Evolutionary conservation across 257 asterid genomes (phyloP).

Genomic region (Scutellaria minor): DNA sequence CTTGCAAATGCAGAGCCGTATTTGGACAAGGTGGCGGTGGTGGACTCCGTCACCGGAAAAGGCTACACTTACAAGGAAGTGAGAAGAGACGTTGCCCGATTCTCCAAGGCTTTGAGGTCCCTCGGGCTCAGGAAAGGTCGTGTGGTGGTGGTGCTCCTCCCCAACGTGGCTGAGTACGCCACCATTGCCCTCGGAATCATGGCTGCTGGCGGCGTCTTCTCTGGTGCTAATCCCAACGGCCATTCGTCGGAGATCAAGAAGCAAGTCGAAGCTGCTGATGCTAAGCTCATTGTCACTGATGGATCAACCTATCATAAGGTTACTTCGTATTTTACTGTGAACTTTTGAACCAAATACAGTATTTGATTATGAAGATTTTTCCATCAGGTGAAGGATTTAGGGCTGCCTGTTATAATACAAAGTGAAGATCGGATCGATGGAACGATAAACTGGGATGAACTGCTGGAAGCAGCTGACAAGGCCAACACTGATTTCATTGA

Average conservation of each 20-base stretch:
- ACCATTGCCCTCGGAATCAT: slow-evolving; percentile 86
- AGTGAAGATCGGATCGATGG: slow-evolving; percentile 78
- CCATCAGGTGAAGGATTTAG: slow-evolving; percentile 77
- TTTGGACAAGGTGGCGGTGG: slow-evolving; percentile 70
- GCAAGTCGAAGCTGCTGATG: slow-evolving; percentile 89
- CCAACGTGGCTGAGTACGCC: slow-evolving; percentile 79
- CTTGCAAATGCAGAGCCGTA: slow-evolving; percentile 60
- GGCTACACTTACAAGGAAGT: slow-evolving; percentile 71
- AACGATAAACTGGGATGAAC: slow-evolving; percentile 71
- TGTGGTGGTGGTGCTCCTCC: slow-evolving; percentile 79
- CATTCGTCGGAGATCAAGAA: slow-evolving; percentile 80
- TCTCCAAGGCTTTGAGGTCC: slow-evolving; percentile 85
- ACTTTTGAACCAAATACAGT: background rate
- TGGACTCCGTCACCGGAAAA: slow-evolving; percentile 71
- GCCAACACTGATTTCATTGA: slow-evolving; percentile 52
- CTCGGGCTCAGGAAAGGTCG: slow-evolving; percentile 83
- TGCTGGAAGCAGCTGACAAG: slow-evolving; percentile 83
- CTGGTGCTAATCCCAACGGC: slow-evolving; percentile 85
- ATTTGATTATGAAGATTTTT: background rate
- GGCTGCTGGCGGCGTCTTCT: slow-evolving; percentile 90
- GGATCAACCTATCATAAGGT: slow-evolving; percentile 82
- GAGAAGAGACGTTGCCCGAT: slow-evolving; percentile 61
- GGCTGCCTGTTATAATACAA: slow-evolving; percentile 71
- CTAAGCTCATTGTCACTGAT: slow-evolving; percentile 79
- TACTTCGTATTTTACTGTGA: too few species aligned